Evolutionary conservation across 1,139 yeast species (phyloP).

Genomic region (Pichia sp.): DNA sequence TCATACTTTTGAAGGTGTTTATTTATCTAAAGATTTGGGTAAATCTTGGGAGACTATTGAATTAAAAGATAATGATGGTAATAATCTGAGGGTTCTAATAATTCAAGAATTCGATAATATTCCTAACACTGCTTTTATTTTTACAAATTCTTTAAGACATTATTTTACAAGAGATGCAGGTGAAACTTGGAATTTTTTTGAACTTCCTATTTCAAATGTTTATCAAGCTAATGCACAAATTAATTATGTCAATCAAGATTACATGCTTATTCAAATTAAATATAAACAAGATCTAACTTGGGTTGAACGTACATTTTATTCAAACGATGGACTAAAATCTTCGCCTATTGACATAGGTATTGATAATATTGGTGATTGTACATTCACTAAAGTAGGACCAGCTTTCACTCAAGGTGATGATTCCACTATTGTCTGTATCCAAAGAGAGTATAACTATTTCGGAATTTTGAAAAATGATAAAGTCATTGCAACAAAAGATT

Average conservation of each 20-base stretch:
- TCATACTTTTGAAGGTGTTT: constrained; percentile 32
- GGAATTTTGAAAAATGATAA: constrained; percentile 40
- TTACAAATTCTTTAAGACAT: constrained; percentile 37
- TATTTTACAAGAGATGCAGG: constrained; percentile 56
- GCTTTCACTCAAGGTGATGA: constrained; percentile 38
- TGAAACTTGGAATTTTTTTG: constrained; percentile 46
- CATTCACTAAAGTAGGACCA: constrained; percentile 42
- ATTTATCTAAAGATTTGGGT: constrained; percentile 55
- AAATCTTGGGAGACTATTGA: constrained; percentile 40
- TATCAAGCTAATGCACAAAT: constrained; percentile 15
- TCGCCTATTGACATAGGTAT: constrained; percentile 34
- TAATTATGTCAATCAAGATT: constrained; percentile 24
- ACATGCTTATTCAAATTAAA: constrained; percentile 19
- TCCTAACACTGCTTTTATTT: constrained; percentile 47
- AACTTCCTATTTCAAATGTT: constrained; percentile 13
- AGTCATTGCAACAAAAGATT: constrained; percentile 47
- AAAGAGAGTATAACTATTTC: constrained; percentile 37
- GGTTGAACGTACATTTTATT: constrained; percentile 31
- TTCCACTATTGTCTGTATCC: constrained; percentile 45
- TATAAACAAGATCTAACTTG: constrained; percentile 13
- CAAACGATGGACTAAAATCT: constrained; percentile 49
- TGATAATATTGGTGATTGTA: constrained; percentile 38
- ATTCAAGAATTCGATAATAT: constrained; percentile 39
- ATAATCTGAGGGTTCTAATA: constrained; percentile 26
- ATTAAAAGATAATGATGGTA: constrained; percentile 26